These are phyloP conservation scores for Podospora bellae-mahoneyi DNA, from an alignment of 495 filamentous ascomycete genomes.

Conservation along the genomic window DNA sequence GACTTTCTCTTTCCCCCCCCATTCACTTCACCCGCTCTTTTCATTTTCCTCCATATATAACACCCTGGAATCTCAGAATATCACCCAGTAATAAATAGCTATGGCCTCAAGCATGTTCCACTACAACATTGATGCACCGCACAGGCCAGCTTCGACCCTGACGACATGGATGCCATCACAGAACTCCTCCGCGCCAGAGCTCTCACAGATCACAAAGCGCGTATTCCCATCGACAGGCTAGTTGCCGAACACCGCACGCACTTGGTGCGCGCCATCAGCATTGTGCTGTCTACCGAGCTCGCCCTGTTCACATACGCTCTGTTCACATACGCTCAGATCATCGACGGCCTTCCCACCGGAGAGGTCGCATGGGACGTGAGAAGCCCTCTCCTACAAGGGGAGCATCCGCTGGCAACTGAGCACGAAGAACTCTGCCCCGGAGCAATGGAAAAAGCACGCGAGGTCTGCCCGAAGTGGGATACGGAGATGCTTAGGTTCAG, in stretches of 20 bases:
- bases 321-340: conserved; percentile 34
- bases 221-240: conserved; percentile 15
- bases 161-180: neutral
- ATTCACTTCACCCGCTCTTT: too few relatives aligned
- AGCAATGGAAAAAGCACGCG: conserved; percentile 19
- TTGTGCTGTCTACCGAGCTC: conserved; percentile 21
- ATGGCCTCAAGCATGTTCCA: too few relatives aligned
- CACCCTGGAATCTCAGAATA: too few relatives aligned
- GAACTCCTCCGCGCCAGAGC: conserved; percentile 7
- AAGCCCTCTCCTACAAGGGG: neutral
- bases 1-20: too few relatives aligned
- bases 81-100: too few relatives aligned
- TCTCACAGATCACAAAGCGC: conserved; percentile 4
- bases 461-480: conserved; percentile 21
- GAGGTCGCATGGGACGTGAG: conserved; percentile 22
- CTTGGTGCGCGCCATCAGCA: conserved; percentile 20
- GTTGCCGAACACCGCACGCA: conserved; percentile 15
- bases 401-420: conserved; percentile 17
- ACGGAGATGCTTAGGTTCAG: conserved; percentile 18
- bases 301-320: conserved; percentile 33
- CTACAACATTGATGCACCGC: too few relatives aligned
- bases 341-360: conserved; percentile 30
- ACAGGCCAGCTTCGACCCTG: too few relatives aligned
- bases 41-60: too few relatives aligned
- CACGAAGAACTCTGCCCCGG: conserved; percentile 27